Conservation (phyloP, 192 early-diverging fungal species). For the Geranomyces variabilis region DNA sequence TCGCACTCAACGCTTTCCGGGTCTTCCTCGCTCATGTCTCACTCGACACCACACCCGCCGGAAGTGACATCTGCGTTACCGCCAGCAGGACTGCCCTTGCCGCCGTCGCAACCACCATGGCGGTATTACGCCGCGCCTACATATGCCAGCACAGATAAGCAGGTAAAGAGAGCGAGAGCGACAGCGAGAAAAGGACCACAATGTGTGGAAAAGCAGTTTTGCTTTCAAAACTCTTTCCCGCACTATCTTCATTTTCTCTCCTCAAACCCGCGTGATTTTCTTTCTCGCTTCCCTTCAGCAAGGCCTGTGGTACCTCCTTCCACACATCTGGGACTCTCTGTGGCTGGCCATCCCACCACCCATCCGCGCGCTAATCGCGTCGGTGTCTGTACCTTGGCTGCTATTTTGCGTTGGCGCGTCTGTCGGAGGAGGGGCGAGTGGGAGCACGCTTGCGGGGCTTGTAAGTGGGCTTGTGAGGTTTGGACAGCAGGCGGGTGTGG, state of each 20-base stretch:
- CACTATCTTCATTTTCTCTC: no score
- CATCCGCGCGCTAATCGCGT: conserved; percentile 22
- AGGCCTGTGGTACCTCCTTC: conserved; percentile 32
- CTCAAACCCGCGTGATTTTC: no score
- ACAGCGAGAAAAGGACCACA: not conserved
- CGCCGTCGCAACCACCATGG: no score
- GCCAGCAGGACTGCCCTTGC: no score
- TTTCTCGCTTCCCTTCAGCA: not conserved
- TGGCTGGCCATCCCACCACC: conserved; percentile 23
- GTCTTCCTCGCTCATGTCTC: no score
- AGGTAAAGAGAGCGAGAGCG: not conserved
- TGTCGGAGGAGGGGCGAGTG: not conserved
- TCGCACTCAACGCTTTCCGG: no score
- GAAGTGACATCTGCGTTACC: no score
- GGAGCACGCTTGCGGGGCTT: not conserved
- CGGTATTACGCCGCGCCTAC: not conserved
- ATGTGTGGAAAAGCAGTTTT: not conserved
- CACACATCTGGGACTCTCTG: conserved; percentile 34
- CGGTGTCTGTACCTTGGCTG: conserved; percentile 21
- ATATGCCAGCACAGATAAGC: not conserved
- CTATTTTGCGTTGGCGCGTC: conserved; percentile 20
- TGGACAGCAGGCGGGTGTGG: conserved; percentile 15
- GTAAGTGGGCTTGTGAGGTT: not conserved
- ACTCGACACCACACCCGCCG: no score
- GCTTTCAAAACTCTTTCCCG: no score